phyloP scores from a whole-genome alignment of 2,329 filamentous ascomycete species.

The Penicillium polonicum region DNA sequence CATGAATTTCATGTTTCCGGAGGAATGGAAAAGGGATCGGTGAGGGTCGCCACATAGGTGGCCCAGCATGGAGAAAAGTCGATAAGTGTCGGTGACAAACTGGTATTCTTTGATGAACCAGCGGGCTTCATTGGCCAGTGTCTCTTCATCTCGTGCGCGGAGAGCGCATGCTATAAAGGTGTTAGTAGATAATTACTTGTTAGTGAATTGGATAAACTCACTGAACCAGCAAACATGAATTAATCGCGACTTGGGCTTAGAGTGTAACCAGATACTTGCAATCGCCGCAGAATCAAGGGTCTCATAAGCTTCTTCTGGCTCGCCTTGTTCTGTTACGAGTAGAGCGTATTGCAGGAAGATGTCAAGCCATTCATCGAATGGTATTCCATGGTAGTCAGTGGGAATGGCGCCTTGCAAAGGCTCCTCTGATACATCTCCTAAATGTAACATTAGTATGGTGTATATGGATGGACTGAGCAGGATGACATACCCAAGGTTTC shows the following conservation, averaged over 20 bases:
- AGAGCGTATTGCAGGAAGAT: constrained; percentile 87
- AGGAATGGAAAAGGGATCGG: constrained; percentile 66
- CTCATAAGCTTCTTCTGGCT: constrained; percentile 71
- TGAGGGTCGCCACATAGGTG: constrained; percentile 69
- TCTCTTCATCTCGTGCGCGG: constrained; percentile 72
- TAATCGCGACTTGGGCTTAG: constrained; percentile 64
- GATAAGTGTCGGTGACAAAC: constrained; percentile 77
- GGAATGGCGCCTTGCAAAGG: constrained; percentile 42
- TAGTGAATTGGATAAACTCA: constrained; percentile 41
- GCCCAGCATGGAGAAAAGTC: constrained; percentile 77
- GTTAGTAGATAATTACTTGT: constrained; percentile 7
- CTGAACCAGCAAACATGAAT: constrained; percentile 76
- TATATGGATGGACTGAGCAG: background rate
- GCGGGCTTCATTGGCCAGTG: constrained; percentile 70
- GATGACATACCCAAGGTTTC: constrained; percentile 39
- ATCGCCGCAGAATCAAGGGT: constrained; percentile 75
- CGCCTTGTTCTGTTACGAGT: constrained; percentile 66
- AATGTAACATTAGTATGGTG: constrained; percentile 14
- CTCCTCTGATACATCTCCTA: constrained; percentile 28
- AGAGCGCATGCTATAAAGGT: constrained; percentile 69
- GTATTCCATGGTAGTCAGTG: constrained; percentile 69
- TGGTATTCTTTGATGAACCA: constrained; percentile 82
- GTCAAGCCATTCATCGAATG: constrained; percentile 83
- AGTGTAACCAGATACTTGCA: constrained; percentile 78
- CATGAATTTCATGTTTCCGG: constrained; percentile 85